Base-by-base conservation (phyloP, 106 monocot genomes). In the Acorus gramineus region DNA sequence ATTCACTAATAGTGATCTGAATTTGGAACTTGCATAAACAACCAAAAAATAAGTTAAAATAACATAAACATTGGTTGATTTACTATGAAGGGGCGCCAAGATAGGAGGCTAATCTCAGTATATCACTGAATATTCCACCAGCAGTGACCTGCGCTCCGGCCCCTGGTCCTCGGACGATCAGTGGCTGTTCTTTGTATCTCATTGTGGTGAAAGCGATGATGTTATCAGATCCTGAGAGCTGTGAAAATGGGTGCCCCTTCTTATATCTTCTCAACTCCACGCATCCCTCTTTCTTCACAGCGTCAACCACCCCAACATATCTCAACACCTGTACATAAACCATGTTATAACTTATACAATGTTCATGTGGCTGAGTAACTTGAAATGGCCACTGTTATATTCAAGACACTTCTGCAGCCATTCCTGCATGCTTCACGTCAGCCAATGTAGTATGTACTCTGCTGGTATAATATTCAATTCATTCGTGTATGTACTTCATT, bases 91-190 rank as follows among this genome's bases (percentile, higher is more conserved):
- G 98, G 59, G 91, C 91, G 4, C 98, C 92, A 3, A 98, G 81
- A 59, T 91, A 92, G 13, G 88, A 92, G 42, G 98, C 98, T 13
- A 98, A 55, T 14, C 98, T 68, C 68, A 91, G 61, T 11, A 98
- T 85, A 64, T 98, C 98, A 49, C 91, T 85, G 68, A 98, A 98
- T 46, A 98, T 79, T 44, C 96, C 98, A 42, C 81, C 92, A 4
- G 92, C 98, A 2, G 96, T 98, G 13, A 98, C 98, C 69, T 91
- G 82, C 0, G 96, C 91, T 2, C 96, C 91, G 0, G 96, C 96
- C 2, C 96, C 96, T 0, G 96, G 91, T 2, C 91, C 96, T 3
- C 96, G 90, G 47, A 98, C 78, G 11, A 98, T 98, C 44, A 98
- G 73, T 0, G 96, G 96, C 63, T 98, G 96, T 8, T 85, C 75